These are phyloP conservation scores for Phytophthora europaea DNA, from an alignment of 352 stramenopile species.

Conservation along the genomic window DNA sequence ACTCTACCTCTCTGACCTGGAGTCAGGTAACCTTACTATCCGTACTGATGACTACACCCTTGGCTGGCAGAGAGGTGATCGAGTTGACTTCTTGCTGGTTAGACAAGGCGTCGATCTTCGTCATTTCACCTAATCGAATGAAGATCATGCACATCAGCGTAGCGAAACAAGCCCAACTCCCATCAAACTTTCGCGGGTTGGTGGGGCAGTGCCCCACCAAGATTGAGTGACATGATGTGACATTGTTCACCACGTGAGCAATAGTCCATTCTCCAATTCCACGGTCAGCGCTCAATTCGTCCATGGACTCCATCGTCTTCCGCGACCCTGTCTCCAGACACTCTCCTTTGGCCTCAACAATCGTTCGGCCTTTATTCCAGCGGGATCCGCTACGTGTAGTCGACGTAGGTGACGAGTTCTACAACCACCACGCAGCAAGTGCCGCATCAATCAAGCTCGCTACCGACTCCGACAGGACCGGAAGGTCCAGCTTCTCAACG, in stretches of 20 bases:
- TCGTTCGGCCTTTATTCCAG: conserved; percentile 11
- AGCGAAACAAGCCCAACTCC: too few species aligned
- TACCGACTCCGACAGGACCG: conserved; percentile 18
- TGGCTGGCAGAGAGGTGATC: too few species aligned
- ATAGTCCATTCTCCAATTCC: conserved; percentile 2
- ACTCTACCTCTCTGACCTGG: too few species aligned
- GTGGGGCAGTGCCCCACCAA: too few species aligned
- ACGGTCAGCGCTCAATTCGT: background rate
- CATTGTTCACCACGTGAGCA: conserved; percentile 3
- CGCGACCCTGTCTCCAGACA: conserved; percentile 4
- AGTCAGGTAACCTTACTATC: too few species aligned
- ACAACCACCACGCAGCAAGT: conserved; percentile 1
- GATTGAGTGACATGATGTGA: conserved; percentile 1
- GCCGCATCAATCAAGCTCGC: conserved; percentile 19
- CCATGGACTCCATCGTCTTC: background rate
- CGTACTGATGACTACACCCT: too few species aligned
- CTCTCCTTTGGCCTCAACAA: background rate
- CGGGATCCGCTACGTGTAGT: background rate
- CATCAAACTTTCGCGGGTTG: too few species aligned
- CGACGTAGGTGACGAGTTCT: background rate
- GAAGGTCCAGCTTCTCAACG: conserved; percentile 7
- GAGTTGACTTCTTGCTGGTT: too few species aligned
- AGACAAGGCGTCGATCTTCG: too few species aligned
- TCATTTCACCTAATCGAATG: too few species aligned
- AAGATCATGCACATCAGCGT: too few species aligned